Evolutionary conservation across 768 basidiomycete species (phyloP).

Genomic region (Strobilomyces dryophilus): DNA sequence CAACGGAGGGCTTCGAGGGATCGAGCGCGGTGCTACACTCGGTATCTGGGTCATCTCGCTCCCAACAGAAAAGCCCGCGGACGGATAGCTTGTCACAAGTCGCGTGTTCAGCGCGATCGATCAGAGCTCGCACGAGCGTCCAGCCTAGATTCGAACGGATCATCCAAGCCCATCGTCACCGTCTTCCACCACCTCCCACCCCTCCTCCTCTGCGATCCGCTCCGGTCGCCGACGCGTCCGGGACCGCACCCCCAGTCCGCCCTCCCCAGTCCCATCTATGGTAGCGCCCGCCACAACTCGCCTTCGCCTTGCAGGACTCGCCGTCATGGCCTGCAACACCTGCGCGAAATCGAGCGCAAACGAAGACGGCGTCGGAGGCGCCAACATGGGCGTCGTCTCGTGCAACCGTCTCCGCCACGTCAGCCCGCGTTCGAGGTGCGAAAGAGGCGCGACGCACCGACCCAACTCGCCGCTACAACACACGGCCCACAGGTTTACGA

Average conservation of each 20-base stretch:
- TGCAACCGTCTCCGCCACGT: constrained; percentile 51
- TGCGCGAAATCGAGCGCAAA: constrained; percentile 77
- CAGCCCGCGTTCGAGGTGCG: too few species aligned
- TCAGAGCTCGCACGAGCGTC: too few species aligned
- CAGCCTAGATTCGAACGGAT: too few species aligned
- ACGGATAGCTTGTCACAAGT: too few species aligned
- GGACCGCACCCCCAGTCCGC: constrained; percentile 2
- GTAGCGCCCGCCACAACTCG: constrained; percentile 22
- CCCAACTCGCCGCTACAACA: constrained; percentile 77
- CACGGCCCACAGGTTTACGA: constrained; percentile 75
- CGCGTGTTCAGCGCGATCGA: too few species aligned
- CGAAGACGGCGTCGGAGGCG: constrained; percentile 56
- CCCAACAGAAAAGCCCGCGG: too few species aligned
- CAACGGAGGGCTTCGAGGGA: too few species aligned
- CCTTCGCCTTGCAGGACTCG: constrained; percentile 45
- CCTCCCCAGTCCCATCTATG: constrained; percentile 2
- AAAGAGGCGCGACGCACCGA: too few species aligned
- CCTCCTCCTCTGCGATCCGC: constrained; percentile 45
- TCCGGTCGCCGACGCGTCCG: constrained; percentile 23
- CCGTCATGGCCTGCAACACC: constrained; percentile 71
- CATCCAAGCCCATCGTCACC: too few species aligned
- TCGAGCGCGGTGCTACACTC: too few species aligned
- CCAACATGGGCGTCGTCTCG: constrained; percentile 50
- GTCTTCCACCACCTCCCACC: constrained; percentile 48
- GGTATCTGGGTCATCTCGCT: too few species aligned